phyloP scores from a whole-genome alignment of 495 filamentous ascomycete species.

The Clavariopsis aquatica region DNA sequence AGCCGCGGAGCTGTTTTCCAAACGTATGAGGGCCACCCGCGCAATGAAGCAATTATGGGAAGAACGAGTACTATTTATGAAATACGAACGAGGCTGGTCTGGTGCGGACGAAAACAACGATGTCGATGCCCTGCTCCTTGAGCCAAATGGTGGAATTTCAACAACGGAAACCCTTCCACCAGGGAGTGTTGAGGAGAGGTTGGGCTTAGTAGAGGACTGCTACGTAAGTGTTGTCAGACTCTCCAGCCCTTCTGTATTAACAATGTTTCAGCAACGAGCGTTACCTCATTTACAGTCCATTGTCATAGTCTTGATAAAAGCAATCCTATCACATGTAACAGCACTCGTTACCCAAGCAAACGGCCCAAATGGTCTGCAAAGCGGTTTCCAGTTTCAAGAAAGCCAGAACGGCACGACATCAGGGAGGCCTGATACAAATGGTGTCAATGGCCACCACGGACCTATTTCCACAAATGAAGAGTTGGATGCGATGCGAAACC shows the following conservation, averaged over 20 bases:
- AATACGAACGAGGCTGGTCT: conserved; percentile 83
- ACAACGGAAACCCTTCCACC: conserved; percentile 20
- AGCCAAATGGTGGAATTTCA: conserved; percentile 26
- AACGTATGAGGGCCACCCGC: conserved; percentile 82
- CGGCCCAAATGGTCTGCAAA: conserved; percentile 50
- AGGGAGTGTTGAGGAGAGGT: conserved; percentile 40
- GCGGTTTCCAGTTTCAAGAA: conserved; percentile 46
- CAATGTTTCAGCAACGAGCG: conserved; percentile 59
- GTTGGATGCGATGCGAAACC: conserved; percentile 71
- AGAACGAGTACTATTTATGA: conserved; percentile 85
- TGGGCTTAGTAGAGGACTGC: conserved; percentile 70
- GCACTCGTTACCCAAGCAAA: conserved; percentile 59
- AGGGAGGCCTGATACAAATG: conserved; percentile 28
- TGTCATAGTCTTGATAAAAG: conserved; percentile 89
- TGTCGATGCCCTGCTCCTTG: conserved; percentile 48
- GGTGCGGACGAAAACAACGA: conserved; percentile 33
- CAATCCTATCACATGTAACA: conserved; percentile 78
- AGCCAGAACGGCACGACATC: conserved; percentile 43
- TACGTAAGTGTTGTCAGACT: conserved; percentile 64
- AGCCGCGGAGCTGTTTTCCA: conserved; percentile 90
- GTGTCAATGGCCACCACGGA: conserved; percentile 32
- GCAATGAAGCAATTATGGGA: conserved; percentile 94
- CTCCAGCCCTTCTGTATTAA: background rate
- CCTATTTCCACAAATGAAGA: conserved; percentile 61
- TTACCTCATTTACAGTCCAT: conserved; percentile 87